Evolutionary conservation across 805 yeast species (phyloP).

Genomic region (Tanozyma kutaoensis): DNA sequence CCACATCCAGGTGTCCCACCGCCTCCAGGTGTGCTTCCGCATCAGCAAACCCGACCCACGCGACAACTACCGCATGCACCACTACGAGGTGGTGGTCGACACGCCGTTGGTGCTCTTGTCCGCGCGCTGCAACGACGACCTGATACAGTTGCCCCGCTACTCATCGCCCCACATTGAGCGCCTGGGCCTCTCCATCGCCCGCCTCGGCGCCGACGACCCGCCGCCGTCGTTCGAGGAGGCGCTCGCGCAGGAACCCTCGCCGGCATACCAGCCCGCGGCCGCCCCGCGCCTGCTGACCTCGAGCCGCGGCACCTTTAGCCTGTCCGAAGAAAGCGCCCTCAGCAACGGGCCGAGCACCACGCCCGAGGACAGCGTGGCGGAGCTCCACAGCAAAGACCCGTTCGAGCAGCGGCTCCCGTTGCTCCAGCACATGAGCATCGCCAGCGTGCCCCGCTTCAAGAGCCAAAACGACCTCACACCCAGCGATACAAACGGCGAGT

Average conservation of each 20-base stretch:
- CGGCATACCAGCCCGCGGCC: too few species aligned
- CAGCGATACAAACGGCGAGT: background rate
- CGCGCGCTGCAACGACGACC: constrained; percentile 25
- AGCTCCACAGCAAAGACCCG: too few species aligned
- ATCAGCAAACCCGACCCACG: constrained; percentile 36
- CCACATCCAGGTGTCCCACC: constrained; percentile 50
- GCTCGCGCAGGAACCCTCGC: too few species aligned
- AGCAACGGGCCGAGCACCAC: too few species aligned
- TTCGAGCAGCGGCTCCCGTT: constrained; percentile 15
- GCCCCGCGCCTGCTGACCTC: too few species aligned
- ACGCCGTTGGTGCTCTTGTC: constrained; percentile 48
- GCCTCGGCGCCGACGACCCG: too few species aligned
- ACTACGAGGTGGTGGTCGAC: constrained; percentile 70
- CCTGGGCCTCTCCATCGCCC: too few species aligned
- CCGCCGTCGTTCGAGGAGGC: too few species aligned
- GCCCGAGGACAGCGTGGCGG: too few species aligned
- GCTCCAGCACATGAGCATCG: constrained; percentile 11
- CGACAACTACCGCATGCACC: constrained; percentile 38
- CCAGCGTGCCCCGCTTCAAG: constrained; percentile 4
- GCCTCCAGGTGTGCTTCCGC: constrained; percentile 58
- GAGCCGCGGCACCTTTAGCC: too few species aligned
- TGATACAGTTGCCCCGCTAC: constrained; percentile 27
- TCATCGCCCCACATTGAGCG: too few species aligned
- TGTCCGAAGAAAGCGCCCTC: too few species aligned
- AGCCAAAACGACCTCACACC: background rate